Base-by-base conservation (phyloP, 495 filamentous ascomycete genomes). In the Melanomma pulvis-pyrius region DNA sequence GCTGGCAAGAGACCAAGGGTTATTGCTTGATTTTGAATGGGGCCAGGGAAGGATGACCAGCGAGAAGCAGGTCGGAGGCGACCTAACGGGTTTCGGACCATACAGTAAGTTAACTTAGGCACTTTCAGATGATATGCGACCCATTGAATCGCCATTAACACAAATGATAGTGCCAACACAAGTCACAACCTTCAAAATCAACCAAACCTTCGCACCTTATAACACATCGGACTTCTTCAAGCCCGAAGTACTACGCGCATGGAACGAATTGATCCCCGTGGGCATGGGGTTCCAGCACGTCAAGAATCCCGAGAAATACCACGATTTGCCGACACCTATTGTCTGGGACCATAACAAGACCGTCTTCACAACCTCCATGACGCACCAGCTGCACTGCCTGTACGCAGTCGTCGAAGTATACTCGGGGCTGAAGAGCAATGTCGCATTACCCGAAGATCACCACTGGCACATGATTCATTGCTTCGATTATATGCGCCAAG, bases 381-480 rank as follows among this genome's bases (percentile, higher is more conserved):
- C 79, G 0, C 79, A 80, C 54, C 79, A 81, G 63, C 70, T 80
- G 36, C 79, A 81, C 59, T 81, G 79, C 59, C 73, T 81, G 74
- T 81, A 77, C 61, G 78, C 79, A 55, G 74, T 81, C 52, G 79
- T 77, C 6, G 76, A 81, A 48, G 79, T 76, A 0, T 81, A 80
- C 70, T 80, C 78, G 9, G 79, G 77, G 21, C 65, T 81, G 21
- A 76, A 73, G 8, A 71, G 74, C 8, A 73, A 75, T 51, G 70
- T 73, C 36, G 55, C 74, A 21, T 67, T 81, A 30, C 79, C 79
- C 46, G 76, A 78, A 24, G 79, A 81, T 61, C 78, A 80, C 70
- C 79, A 81, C 59, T 80, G 79, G 80, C 80, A 82, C 59, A 80
- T 81, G 77, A 78, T 79, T 26, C 80, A 82, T 70, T 82, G 80